phyloP scores from a whole-genome alignment of 805 yeast species.

The Teunomyces barrocoloradensis region DNA sequence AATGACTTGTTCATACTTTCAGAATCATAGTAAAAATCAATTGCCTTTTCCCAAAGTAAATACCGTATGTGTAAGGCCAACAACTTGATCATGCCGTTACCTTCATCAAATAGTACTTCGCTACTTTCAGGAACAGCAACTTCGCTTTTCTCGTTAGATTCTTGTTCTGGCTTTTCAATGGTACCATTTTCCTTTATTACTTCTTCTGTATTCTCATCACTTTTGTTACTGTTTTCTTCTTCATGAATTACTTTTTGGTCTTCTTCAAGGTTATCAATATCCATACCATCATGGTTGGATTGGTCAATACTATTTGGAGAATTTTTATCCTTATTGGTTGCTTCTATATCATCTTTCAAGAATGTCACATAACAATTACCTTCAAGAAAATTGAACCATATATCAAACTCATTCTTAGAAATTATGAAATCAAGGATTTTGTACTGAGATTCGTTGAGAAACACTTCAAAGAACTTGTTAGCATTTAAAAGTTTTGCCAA shows the following conservation, averaged over 20 bases:
- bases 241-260: background rate
- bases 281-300: slow-evolving; percentile 8
- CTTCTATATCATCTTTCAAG: slow-evolving; percentile 6
- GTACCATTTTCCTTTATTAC: slow-evolving; percentile 7
- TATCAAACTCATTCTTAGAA: slow-evolving; percentile 25
- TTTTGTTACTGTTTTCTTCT: slow-evolving; percentile 11
- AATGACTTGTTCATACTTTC: slow-evolving; percentile 10
- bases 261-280: slow-evolving; percentile 1
- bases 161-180: slow-evolving; percentile 10
- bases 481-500: slow-evolving; percentile 34
- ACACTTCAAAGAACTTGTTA: slow-evolving; percentile 32
- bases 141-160: slow-evolving; percentile 28
- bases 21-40: slow-evolving; percentile 43
- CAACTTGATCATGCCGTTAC: slow-evolving; percentile 24
- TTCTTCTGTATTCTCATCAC: slow-evolving; percentile 26
- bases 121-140: slow-evolving; percentile 15
- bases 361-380: slow-evolving; percentile 32
- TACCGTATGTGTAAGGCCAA: slow-evolving; percentile 65
- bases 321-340: background rate
- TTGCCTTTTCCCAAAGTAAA: slow-evolving; percentile 69
- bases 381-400: slow-evolving; percentile 50
- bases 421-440: slow-evolving; percentile 48
- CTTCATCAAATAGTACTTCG: slow-evolving; percentile 41
- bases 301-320: slow-evolving; percentile 2
- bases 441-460: slow-evolving; percentile 54